phyloP scores from a whole-genome alignment of 768 basidiomycete species.

The Pholiota molesta region DNA sequence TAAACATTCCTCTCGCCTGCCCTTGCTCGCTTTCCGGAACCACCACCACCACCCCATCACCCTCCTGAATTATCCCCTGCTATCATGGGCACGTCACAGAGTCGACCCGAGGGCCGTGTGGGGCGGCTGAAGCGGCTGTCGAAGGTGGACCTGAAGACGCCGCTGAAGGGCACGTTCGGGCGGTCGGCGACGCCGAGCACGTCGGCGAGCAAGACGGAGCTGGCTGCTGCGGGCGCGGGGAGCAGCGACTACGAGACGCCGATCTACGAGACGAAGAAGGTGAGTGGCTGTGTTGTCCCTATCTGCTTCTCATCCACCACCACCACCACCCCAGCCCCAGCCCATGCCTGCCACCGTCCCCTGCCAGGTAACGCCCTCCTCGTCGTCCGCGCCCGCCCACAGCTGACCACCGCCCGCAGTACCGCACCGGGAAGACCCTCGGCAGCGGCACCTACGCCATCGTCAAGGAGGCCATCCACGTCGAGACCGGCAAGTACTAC shows the following conservation, averaged over 20 bases:
- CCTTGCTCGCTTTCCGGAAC: conserved; percentile 2
- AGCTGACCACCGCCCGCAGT: conserved; percentile 45
- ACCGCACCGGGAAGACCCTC: conserved; percentile 85
- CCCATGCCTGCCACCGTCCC: conserved; percentile 45
- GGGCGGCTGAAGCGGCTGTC: conserved; percentile 29
- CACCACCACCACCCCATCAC: conserved; percentile 8
- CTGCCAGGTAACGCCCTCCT: conserved; percentile 39
- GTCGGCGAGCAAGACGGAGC: no score
- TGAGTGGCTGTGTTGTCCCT: conserved; percentile 31
- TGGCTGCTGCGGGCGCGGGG: not conserved
- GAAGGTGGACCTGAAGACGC: conserved; percentile 21
- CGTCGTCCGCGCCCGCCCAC: no score
- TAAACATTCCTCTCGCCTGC: not conserved
- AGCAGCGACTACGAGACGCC: conserved; percentile 2
- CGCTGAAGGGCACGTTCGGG: conserved; percentile 23
- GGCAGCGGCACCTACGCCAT: conserved; percentile 95
- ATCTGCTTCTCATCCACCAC: conserved; percentile 6
- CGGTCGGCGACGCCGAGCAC: not conserved
- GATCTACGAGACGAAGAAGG: not conserved
- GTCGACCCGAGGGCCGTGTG: not conserved
- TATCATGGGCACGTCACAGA: not conserved
- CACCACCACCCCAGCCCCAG: conserved; percentile 15
- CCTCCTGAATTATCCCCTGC: not conserved
- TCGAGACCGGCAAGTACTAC: conserved; percentile 90
- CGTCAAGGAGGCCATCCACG: conserved; percentile 93